Evolutionary conservation across 148 eudicot genomes (phyloP).

Genomic region (Agrostemma githago): DNA sequence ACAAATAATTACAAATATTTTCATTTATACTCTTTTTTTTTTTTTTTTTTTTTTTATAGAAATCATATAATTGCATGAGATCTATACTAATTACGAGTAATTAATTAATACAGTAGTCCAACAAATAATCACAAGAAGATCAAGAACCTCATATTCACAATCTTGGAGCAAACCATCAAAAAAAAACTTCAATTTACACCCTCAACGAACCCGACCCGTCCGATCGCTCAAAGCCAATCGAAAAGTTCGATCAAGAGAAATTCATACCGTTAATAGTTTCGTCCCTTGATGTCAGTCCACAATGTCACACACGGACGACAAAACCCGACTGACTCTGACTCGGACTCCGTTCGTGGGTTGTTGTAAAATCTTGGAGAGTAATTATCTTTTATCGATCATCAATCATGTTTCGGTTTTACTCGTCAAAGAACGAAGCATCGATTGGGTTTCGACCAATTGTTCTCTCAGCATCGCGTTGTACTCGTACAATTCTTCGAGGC

Average conservation of each 20-base stretch:
- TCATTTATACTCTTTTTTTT: too few species aligned
- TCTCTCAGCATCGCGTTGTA: slow-evolving; percentile 64
- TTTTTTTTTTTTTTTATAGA: not conserved
- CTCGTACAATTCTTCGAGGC: slow-evolving; percentile 50
- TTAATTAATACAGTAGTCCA: not conserved
- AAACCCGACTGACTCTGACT: not conserved
- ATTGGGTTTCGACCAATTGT: slow-evolving; percentile 43
- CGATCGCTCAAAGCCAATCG: not conserved
- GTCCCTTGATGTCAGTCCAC: not conserved
- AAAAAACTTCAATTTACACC: not conserved
- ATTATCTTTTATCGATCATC: too few species aligned
- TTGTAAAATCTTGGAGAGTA: too few species aligned
- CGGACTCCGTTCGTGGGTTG: not conserved
- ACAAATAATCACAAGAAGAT: not conserved
- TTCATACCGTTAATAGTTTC: not conserved
- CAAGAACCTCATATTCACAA: not conserved
- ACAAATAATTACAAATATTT: too few species aligned
- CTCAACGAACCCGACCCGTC: not conserved
- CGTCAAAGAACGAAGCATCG: slow-evolving; percentile 43
- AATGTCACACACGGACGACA: too few species aligned
- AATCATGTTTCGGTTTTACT: slow-evolving; percentile 16
- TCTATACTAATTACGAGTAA: not conserved
- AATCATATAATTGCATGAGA: not conserved
- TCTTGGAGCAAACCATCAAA: not conserved
- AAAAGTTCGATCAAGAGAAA: not conserved